Base-by-base conservation (phyloP, 495 filamentous ascomycete genomes). In the Penicillium soppii region DNA sequence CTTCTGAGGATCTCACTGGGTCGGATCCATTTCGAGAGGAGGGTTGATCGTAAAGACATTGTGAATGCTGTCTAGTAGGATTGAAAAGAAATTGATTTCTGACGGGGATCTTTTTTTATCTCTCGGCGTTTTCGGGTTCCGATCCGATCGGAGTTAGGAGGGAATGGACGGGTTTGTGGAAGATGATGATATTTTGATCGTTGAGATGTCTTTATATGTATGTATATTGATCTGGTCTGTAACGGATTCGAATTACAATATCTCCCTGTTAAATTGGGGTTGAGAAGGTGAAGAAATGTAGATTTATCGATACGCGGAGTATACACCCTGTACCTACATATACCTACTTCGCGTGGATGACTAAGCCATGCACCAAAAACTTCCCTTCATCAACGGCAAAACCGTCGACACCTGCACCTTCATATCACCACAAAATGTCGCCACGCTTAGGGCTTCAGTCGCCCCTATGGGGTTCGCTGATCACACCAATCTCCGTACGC, bases 401-500 rank as follows among this genome's bases (percentile, higher is more conserved):
- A 6, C 23, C 22, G 27, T 43, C 40, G 51, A 17, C 35, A 43
- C 45, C 30, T 42, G 50, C 29, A 50, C 22, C 21, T 37, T 26
- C 36, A 35, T 27, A 22, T 39, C 44, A 56, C 49, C 54, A 75
- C n/a, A n/a, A n/a, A n/a, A n/a, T 75, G 72, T 52, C 70, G 15
- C 66, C 63, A 12, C 68, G 67, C 49, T 62, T 75, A 56, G 61
- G 63, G 9, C 33, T 54, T 2, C 67, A 68, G 58, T 61, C 65
- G 2, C 37, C 42, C 17, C 22, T 60, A 9, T 53, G 62, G 59
- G 57, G 39, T n/a, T 58, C 55, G 54, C 59, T 48, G 26, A 50
- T 55, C 25, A 35, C 59, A 6, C 56, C 52, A 9, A 40, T 56
- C 16, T 39, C 57, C 12, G 50, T 65, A 17, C 73, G 74, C 17